These are phyloP conservation scores for Calocybe cyanea DNA, from an alignment of 768 basidiomycete species.

Conservation along the genomic window DNA sequence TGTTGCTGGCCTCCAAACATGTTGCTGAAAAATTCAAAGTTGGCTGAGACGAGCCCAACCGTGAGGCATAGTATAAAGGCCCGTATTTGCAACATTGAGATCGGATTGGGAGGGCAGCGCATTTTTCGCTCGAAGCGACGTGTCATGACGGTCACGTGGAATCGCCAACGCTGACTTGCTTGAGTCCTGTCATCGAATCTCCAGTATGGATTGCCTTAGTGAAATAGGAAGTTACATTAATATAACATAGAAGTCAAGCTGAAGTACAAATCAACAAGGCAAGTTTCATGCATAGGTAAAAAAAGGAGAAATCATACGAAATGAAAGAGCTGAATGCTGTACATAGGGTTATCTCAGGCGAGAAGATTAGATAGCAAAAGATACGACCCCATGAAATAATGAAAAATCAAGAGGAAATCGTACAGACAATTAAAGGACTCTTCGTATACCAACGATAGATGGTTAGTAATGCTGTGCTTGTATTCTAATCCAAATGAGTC, in stretches of 20 bases:
- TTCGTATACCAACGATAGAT: not conserved
- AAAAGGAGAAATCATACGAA: not conserved
- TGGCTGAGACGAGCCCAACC: slow-evolving; percentile 44
- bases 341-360: too few relatives aligned
- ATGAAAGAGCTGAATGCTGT: not conserved
- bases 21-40: slow-evolving; percentile 77
- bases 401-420: not conserved
- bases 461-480: not conserved
- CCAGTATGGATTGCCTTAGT: too few relatives aligned
- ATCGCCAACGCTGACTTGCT: too few relatives aligned
- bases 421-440: not conserved
- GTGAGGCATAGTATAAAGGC: slow-evolving; percentile 29
- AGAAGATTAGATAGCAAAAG: too few relatives aligned
- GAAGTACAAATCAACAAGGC: too few relatives aligned
- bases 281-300: slow-evolving; percentile 1
- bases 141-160: slow-evolving; percentile 16
- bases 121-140: slow-evolving; percentile 8
- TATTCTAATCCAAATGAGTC: too few relatives aligned
- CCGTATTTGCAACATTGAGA: slow-evolving; percentile 14
- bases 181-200: too few relatives aligned
- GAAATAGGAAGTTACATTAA: too few relatives aligned
- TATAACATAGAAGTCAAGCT: too few relatives aligned
- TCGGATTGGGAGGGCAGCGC: not conserved
- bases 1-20: slow-evolving; percentile 68
- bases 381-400: too few relatives aligned